Evolutionary conservation across 768 basidiomycete species (phyloP).

Genomic region (Termitomyces sp.): DNA sequence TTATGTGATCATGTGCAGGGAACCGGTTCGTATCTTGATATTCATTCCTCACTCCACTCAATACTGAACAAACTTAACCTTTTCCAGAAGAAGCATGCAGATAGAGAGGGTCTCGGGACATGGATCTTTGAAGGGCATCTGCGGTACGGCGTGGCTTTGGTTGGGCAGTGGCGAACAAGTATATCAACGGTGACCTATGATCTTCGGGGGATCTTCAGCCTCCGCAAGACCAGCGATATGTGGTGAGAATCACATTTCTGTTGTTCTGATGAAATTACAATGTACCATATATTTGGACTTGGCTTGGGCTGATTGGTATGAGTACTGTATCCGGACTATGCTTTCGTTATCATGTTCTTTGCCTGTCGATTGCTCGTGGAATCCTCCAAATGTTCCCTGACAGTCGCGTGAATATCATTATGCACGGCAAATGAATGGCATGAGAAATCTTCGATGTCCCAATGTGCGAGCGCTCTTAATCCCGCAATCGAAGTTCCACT

Average conservation of each 20-base stretch:
- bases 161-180: constrained; percentile 53
- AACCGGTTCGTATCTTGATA: constrained; percentile 41
- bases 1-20: constrained; percentile 56
- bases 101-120: constrained; percentile 39
- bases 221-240: constrained; percentile 38
- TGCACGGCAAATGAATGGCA: background rate
- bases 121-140: constrained; percentile 63
- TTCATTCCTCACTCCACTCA: constrained; percentile 5
- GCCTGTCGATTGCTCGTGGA: background rate
- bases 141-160: constrained; percentile 45
- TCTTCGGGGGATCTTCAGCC: constrained; percentile 56
- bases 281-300: background rate
- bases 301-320: background rate
- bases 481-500: background rate
- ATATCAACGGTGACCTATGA: constrained; percentile 28
- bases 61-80: constrained; percentile 7
- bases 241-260: constrained; percentile 10
- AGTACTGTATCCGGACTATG: background rate
- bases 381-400: background rate
- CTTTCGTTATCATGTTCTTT: background rate
- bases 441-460: background rate
- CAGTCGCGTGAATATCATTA: constrained; percentile 1
- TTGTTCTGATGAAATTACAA: background rate
- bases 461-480: background rate
- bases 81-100: constrained; percentile 38